Conservation (phyloP, 192 early-diverging fungal species). For the Powellomyces hirtus region DNA sequence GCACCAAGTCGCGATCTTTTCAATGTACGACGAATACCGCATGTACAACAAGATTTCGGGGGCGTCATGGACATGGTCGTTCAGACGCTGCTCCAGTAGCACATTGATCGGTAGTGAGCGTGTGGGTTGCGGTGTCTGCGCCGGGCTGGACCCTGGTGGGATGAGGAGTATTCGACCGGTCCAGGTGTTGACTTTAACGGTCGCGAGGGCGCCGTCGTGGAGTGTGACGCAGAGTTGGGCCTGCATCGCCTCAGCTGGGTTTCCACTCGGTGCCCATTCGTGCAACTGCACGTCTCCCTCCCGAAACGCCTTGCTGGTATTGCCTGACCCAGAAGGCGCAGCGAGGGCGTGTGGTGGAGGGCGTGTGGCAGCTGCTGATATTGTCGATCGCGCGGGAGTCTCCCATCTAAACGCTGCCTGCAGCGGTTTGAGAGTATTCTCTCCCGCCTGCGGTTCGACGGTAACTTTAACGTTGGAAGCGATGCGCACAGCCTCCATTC, state of each 20-base stretch:
- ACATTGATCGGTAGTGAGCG: neutral
- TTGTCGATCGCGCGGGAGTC: neutral
- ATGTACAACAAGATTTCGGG: conserved; percentile 16
- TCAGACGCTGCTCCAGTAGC: conserved; percentile 7
- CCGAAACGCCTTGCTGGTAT: neutral
- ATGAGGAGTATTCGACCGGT: neutral
- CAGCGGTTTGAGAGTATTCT: too few relatives aligned
- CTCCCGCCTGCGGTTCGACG: neutral
- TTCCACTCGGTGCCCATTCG: conserved; percentile 11
- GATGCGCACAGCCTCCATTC: neutral
- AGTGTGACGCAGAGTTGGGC: neutral
- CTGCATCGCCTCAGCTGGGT: neutral
- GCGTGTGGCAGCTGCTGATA: neutral
- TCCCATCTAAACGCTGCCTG: neutral
- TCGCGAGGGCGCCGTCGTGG: neutral
- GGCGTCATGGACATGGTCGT: conserved; percentile 1
- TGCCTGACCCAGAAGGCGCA: neutral
- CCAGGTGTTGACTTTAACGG: conserved; percentile 2
- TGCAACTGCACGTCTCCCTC: neutral
- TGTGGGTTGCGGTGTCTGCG: neutral
- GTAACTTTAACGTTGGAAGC: neutral
- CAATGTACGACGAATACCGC: conserved; percentile 15
- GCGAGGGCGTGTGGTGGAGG: neutral
- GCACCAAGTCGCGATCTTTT: conserved; percentile 2
- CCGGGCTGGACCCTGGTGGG: neutral